Evolutionary conservation across 352 stramenopile genomes (phyloP), one percentile per base, ranked within the genome.

Genomic region (Phytophthora capsici): DNA sequence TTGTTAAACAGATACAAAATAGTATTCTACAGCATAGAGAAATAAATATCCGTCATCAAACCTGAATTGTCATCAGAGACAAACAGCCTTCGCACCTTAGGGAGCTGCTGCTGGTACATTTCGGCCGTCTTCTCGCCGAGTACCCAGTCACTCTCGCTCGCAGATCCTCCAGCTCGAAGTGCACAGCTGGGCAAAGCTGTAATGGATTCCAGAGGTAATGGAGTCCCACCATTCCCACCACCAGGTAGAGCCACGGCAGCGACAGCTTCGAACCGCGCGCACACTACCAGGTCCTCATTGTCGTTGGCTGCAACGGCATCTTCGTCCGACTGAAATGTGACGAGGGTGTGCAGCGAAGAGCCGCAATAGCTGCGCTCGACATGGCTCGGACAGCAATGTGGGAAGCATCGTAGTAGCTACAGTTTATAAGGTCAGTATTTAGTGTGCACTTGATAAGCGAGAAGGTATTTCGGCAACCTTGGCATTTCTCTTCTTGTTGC

Each of bases 1-100:
- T 82, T 73, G 58, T 82, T 82, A 4, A 82, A 34, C 17, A 71
- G 58, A 25, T 69, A 82, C 28, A 78, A 1, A 12, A 79, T 38
- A 30, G 62, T 47, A 44, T 78, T 78, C 66, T 82, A 32, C 12
- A 9, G 3, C 6, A 32, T 28, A 6, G 2, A 28, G 4, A 12
- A 12, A 25, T 6, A 17, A 43, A 19, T 5, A 43, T 22, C 16
- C 37, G 37, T 23, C 23, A 4, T 40, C 34, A 40, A 40, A n/a
- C n/a, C n/a, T 20, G 5, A 22, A 13, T 13, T 34, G 3, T 23
- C n/a, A 45, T 4, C 6, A 22, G 25, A 25, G 2, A 13, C n/a
- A 19, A 45, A 6, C n/a, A 23, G 12, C 37, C 20, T 28, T 23
- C 38, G 44, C 25, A 80, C 72, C 57, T 69, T 47, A 50, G 60